These are phyloP conservation scores for Decorospora gaudefroyi DNA, from an alignment of 2,329 filamentous ascomycete species.

Conservation along the genomic window DNA sequence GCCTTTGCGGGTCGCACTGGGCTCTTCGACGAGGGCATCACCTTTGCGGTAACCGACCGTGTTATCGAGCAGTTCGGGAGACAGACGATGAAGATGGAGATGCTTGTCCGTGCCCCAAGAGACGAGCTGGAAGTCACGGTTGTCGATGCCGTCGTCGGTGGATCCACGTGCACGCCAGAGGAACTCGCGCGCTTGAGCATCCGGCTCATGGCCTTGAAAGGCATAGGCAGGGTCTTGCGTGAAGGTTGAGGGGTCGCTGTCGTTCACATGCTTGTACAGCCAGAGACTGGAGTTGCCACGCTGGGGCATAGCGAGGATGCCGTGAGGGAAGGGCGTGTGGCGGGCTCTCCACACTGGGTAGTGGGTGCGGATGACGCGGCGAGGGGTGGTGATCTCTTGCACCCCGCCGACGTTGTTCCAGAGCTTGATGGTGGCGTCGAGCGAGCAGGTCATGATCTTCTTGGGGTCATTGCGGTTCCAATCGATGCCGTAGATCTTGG, in stretches of 20 bases:
- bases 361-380: slow-evolving; percentile 73
- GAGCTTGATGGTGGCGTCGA: slow-evolving; percentile 91
- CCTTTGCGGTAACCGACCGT: slow-evolving; percentile 76
- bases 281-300: slow-evolving; percentile 83
- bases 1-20: slow-evolving; percentile 79
- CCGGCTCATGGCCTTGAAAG: slow-evolving; percentile 60
- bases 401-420: slow-evolving; percentile 76
- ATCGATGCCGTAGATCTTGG: slow-evolving; percentile 93
- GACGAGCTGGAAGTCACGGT: slow-evolving; percentile 88
- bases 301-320: slow-evolving; percentile 88
- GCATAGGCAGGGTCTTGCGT: slow-evolving; percentile 48
- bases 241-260: slow-evolving; percentile 40
- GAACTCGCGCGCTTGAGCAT: slow-evolving; percentile 78
- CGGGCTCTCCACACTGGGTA: slow-evolving; percentile 91
- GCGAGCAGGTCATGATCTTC: slow-evolving; percentile 81
- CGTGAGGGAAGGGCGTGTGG: slow-evolving; percentile 86
- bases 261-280: slow-evolving; percentile 71
- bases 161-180: slow-evolving; percentile 79
- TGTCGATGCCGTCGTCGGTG: slow-evolving; percentile 69
- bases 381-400: slow-evolving; percentile 46
- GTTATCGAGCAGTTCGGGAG: slow-evolving; percentile 63
- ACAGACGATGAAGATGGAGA: slow-evolving; percentile 75
- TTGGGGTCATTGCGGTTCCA: slow-evolving; percentile 81
- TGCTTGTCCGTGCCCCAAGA: slow-evolving; percentile 90
- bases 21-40: slow-evolving; percentile 63